Percentiles rank a stretch among this genome's conserved stretches.
phyloP scores from a whole-genome alignment of 805 yeast species.

The Ogataea ramenticola region DNA sequence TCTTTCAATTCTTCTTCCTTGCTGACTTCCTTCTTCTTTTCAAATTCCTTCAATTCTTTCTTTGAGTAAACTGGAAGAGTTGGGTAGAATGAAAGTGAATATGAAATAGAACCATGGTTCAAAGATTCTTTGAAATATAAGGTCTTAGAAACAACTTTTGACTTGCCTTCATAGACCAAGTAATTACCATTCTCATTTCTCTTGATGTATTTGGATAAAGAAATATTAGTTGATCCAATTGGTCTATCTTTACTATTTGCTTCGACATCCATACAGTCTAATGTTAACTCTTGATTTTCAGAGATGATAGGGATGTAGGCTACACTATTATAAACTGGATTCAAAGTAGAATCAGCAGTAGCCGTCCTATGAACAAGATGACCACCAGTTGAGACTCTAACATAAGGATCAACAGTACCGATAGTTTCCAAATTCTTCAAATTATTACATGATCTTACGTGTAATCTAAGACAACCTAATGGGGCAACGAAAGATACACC shows the following conservation, averaged over 20 bases:
- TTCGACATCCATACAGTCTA: slow-evolving; percentile 65
- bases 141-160: slow-evolving; percentile 31
- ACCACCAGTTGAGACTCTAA: slow-evolving; percentile 51
- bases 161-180: slow-evolving; percentile 44
- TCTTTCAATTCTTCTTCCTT: slow-evolving; percentile 33
- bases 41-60: slow-evolving; percentile 43
- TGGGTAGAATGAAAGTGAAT: slow-evolving; percentile 61
- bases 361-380: slow-evolving; percentile 48
- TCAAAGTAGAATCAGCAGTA: slow-evolving; percentile 42
- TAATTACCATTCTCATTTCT: slow-evolving; percentile 39
- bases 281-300: slow-evolving; percentile 48
- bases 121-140: slow-evolving; percentile 28
- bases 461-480: slow-evolving; percentile 59
- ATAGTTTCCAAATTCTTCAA: slow-evolving; percentile 53
- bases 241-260: slow-evolving; percentile 54
- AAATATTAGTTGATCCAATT: slow-evolving; percentile 50
- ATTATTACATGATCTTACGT: slow-evolving; percentile 45
- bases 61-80: slow-evolving; percentile 54
- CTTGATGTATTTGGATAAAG: slow-evolving; percentile 41
- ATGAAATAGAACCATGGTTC: slow-evolving; percentile 44
- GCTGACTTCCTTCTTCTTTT: slow-evolving; percentile 28
- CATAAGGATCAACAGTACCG: slow-evolving; percentile 74
- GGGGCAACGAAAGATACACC: slow-evolving; percentile 45
- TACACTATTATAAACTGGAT: slow-evolving; percentile 56
- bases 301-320: slow-evolving; percentile 55